These are phyloP conservation scores for Bothriochloa decipiens DNA, from an alignment of 176 grass and related monocot species.

Conservation along the genomic window DNA sequence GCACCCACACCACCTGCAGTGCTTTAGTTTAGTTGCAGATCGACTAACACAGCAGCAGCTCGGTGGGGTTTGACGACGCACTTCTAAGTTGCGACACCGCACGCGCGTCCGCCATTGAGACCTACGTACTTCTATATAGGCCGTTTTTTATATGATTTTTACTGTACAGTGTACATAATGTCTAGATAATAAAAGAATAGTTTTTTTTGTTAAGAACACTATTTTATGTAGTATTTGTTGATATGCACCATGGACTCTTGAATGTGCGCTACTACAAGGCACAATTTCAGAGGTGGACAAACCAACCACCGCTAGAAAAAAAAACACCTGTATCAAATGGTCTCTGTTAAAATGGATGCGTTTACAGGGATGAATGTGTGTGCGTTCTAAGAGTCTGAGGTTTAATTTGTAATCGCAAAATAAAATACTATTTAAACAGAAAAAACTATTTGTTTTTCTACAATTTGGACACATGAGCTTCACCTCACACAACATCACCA, in stretches of 20 bases:
- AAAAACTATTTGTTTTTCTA: no score
- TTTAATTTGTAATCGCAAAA: no score
- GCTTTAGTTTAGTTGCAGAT: slow-evolving; percentile 3
- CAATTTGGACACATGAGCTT: no score
- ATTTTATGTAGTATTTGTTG: not conserved
- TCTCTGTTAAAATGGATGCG: no score
- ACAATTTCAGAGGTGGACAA: not conserved
- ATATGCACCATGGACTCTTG: not conserved
- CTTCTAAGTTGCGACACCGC: slow-evolving; percentile 5
- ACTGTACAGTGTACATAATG: not conserved
- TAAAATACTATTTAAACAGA: no score
- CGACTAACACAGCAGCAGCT: slow-evolving; percentile 27
- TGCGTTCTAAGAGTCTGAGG: no score
- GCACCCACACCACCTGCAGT: not conserved
- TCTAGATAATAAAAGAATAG: not conserved
- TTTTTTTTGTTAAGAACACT: not conserved
- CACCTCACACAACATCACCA: no score
- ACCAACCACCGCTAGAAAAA: no score
- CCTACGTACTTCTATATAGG: no score
- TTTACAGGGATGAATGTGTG: no score
- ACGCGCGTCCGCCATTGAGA: not conserved
- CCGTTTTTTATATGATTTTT: no score
- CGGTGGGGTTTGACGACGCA: slow-evolving; percentile 37
- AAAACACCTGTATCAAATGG: no score
- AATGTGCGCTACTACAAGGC: not conserved